Evolutionary conservation across 2,329 filamentous ascomycete species (phyloP), one percentile per base, ranked within the genome.

Genomic region (Gliomastix tumulicola): DNA sequence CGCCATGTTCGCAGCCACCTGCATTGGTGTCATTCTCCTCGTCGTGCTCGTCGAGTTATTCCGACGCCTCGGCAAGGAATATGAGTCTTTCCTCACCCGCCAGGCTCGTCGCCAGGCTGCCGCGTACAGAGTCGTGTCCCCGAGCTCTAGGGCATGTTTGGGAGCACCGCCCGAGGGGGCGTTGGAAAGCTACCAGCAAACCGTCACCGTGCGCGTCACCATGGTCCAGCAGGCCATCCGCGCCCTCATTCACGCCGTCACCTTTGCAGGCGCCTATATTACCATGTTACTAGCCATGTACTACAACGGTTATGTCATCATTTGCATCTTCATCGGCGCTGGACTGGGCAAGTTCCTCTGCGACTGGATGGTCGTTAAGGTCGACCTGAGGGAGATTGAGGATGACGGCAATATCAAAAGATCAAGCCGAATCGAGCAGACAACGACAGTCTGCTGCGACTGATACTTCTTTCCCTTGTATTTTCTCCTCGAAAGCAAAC

Each of bases 1-100:
- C 5, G 79, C 74, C 56, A 83, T 83, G 71, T 89, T 92, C 56
- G 84, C 82, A 22, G 85, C 81, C 21, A 83, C 79, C 27, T 90
- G 86, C 61, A 79, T 92, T 49, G 85, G 84, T 41, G 78, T 87
- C 15, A 67, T 87, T 36, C 63, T 82, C 5, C 76, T 92, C 22
- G 82, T 84, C 41, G 69, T 89, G 31, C 53, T 65, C 4, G 78
- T 92, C 45, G 85, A 92, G 52, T 66, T 80, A 41, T 68, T 88
- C 18, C 82, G 85, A 19, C 79, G 84, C n/a, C 48, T 74, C 16
- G 70, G 74, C 43, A 79, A 80, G 43, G 83, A 88, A 55, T 88
- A 84, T 55, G 85, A 90, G 54, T 68, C 71, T 21, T 74, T 74
- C 43, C 67, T 87, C 17, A 54, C 79, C 31, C 71, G 72, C 15